Base-by-base conservation (phyloP, 2,329 filamentous ascomycete genomes). In the Stagonosporopsis rhizophila region DNA sequence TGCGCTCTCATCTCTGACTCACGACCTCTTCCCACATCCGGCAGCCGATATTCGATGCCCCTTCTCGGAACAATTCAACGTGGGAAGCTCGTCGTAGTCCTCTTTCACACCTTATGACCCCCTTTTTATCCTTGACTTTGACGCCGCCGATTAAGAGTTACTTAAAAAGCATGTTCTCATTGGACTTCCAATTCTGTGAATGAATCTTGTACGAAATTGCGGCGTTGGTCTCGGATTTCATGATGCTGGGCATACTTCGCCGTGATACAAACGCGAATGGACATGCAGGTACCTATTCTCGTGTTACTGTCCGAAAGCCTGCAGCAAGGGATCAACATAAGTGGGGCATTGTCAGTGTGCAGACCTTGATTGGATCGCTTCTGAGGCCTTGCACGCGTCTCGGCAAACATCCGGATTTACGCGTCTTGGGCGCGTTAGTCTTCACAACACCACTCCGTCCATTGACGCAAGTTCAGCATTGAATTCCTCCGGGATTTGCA, bases 391-490 rank as follows among this genome's bases (percentile, higher is more conserved):
- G n/a, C 20, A 44, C 23, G n/a, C 3, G 12, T 19, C 27, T 46
- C 38, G 51, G 44, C 28, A 22, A 32, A 11, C 37, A 42, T 32
- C 44, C 51, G 44, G 35, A 30, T 17, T 35, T 27, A 44, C 44
- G 44, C 52, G 38, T 44, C 30, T n/a, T 37, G 44, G 17, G 28
- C 44, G 44, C 39, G 39, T 47, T 25, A 20, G 12, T 15, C 44
- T 8, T 32, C n/a, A 32, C 32, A 38, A 39, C 14, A 6, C 15
- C 28, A 42, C 15, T 23, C 19, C 8, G 23, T 22, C 20, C 1
- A 14, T 23, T 4, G 37, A 38, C 30, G 40, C 8, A 14, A 38
- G 11, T 3, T 9, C 17, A 25, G 49, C 34, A 44, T 52, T 52
- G 34, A 52, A 52, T 52, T 52, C 49, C 41, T 52, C 9, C 4